Evolutionary conservation across 306 rosid species (phyloP), one percentile per base, ranked within the genome.

Genomic region (Cajanus cajan): DNA sequence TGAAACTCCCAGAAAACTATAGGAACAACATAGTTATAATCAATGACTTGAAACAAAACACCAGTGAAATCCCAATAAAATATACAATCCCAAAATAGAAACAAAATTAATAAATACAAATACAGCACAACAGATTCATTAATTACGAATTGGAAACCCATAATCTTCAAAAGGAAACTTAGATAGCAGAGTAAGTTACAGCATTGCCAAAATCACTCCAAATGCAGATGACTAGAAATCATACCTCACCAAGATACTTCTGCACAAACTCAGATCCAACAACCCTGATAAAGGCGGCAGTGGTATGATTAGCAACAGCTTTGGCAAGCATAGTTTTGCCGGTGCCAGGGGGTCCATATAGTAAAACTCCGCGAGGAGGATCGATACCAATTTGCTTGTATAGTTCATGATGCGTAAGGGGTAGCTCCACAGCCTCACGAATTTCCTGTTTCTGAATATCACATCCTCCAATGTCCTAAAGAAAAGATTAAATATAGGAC

Each of bases 241-340:
- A 76, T 90, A 96, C 99, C 98, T 96, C 99, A 0, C 99, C 99
- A 86, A 96, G 89, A 80, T 96, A 96, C 89, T 96, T 96, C 85
- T 96, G 99, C 82, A 96, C 99, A 82, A 96, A 96, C 83, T 96
- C 99, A 22, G 99, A 96, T 36, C 99, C 99, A 68, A 96, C 99
- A 82, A 96, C 99, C 89, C 99, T 89, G 50, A 96, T 96, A 85
- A 96, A 96, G 82, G 99, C 99, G 0, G 99, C 99, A 47, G 99
- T 96, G n/a, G 99, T 96, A 79, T 87, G 92, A 85, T 96, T 89
- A 54, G 99, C 99, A 88, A 96, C 99, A 80, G 99, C 99, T 90
- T 96, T 96, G 24, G 99, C 99, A 40, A 96, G 90, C 99, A 96
- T 96, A 37, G 99, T 96, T 86, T 96, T 96, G 48, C 99, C 99